Evolutionary conservation across 192 early-diverging fungal species (phyloP).

Genomic region (Nowakowskiella sp.): DNA sequence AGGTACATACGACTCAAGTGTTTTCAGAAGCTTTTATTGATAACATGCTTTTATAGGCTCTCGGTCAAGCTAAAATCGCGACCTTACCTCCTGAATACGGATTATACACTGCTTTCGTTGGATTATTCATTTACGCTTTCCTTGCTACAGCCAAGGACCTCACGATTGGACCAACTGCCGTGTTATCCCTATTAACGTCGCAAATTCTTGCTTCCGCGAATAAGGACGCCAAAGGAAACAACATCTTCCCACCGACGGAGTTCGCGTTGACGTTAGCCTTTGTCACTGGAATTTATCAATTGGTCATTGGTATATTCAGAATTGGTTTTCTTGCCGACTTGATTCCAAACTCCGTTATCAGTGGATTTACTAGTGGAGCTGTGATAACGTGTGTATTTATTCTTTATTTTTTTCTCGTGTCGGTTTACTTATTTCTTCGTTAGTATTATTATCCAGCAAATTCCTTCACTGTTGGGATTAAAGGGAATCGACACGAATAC

Average conservation of each 20-base stretch:
- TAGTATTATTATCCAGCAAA: constrained; percentile 74
- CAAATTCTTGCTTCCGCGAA: constrained; percentile 32
- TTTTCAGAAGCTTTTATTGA: too few relatives aligned
- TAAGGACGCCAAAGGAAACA: not conserved
- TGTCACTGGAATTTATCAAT: constrained; percentile 62
- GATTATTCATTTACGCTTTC: constrained; percentile 47
- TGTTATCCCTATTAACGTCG: constrained; percentile 58
- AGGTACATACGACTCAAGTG: too few relatives aligned
- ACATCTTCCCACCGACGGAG: constrained; percentile 21
- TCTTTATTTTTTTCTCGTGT: too few relatives aligned
- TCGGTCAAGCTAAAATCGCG: constrained; percentile 60
- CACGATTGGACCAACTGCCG: constrained; percentile 52
- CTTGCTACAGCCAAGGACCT: constrained; percentile 54
- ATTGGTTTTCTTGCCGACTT: constrained; percentile 85
- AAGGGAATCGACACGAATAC: constrained; percentile 63
- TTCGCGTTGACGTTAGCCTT: constrained; percentile 58
- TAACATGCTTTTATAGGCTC: constrained; percentile 55
- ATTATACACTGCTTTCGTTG: constrained; percentile 52
- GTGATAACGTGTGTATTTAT: too few relatives aligned
- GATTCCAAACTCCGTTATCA: constrained; percentile 79
- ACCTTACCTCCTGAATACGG: constrained; percentile 49
- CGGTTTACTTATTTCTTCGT: too few relatives aligned
- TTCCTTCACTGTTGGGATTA: constrained; percentile 73
- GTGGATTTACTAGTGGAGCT: constrained; percentile 84
- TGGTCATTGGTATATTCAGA: constrained; percentile 66